These are phyloP conservation scores for Fagopyrum homotropicum DNA, from an alignment of 148 eudicot species.

Conservation along the genomic window DNA sequence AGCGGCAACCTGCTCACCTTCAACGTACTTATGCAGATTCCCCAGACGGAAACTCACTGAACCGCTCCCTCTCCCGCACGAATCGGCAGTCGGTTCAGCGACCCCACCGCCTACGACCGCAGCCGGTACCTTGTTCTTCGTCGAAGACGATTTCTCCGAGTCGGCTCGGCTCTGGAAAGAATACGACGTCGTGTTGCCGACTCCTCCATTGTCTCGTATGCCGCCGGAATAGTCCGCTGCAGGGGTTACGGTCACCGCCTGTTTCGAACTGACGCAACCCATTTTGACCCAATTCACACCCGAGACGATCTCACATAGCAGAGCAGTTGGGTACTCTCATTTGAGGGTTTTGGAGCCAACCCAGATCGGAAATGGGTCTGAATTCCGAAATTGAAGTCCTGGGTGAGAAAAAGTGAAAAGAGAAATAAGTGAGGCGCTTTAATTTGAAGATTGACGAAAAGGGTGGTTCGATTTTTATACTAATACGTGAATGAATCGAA, in stretches of 20 bases:
- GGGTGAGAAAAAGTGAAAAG: conserved; percentile 1
- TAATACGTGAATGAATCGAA: not conserved
- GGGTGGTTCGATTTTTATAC: not conserved
- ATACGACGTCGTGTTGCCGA: not conserved
- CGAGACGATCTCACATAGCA: not conserved
- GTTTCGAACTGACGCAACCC: conserved; percentile 93
- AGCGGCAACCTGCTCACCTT: conserved; percentile 83
- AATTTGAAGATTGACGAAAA: conserved; percentile 1
- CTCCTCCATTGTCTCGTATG: conserved; percentile 26
- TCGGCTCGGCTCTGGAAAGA: conserved; percentile 4
- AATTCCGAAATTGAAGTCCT: not conserved
- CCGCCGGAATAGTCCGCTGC: conserved; percentile 56
- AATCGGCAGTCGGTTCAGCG: conserved; percentile 43
- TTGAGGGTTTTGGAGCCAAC: not conserved
- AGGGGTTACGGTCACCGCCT: conserved; percentile 75
- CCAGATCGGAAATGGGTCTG: not conserved
- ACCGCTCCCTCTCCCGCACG: conserved; percentile 47
- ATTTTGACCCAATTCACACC: conserved; percentile 19
- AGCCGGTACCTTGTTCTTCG: conserved; percentile 38
- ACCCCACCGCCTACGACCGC: conserved; percentile 42
- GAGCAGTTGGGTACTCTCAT: not conserved
- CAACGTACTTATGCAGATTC: conserved; percentile 70
- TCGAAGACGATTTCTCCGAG: conserved; percentile 15
- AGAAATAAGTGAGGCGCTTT: not conserved
- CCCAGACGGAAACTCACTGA: conserved; percentile 85